phyloP scores from a whole-genome alignment of 371 early-diverging fungal genomes.

The Mortierella sp. region DNA sequence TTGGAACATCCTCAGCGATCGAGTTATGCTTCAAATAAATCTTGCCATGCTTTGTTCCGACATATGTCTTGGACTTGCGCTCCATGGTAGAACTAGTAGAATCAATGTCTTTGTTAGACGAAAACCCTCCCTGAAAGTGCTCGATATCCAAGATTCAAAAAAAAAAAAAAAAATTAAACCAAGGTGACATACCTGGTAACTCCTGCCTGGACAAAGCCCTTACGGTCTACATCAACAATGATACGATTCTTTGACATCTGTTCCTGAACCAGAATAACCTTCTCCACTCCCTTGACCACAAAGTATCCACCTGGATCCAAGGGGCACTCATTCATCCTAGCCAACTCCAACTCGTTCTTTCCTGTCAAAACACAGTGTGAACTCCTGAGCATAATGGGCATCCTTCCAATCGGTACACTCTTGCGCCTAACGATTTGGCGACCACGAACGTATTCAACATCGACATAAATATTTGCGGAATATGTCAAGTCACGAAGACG shows the following conservation, averaged over 20 bases:
- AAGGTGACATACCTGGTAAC: conserved; percentile 74
- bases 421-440: conserved; percentile 88
- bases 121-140: background rate
- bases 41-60: conserved; percentile 84
- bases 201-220: conserved; percentile 85
- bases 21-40: conserved; percentile 97
- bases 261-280: conserved; percentile 99
- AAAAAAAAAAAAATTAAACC: background rate
- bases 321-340: conserved; percentile 96
- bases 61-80: conserved; percentile 97
- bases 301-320: conserved; percentile 99
- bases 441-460: conserved; percentile 97
- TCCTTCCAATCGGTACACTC: conserved; percentile 94
- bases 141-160: background rate
- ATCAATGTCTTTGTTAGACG: background rate
- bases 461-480: conserved; percentile 96
- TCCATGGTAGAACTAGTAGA: conserved; percentile 92
- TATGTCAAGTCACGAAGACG: conserved; percentile 99
- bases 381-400: conserved; percentile 99
- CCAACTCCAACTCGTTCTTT: conserved; percentile 85
- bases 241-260: conserved; percentile 99
- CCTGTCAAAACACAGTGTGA: conserved; percentile 90
- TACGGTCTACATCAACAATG: conserved; percentile 95
- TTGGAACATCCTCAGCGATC: conserved; percentile 94
- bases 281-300: conserved; percentile 98